Conservation (phyloP, 2,329 filamentous ascomycete genomes). For the Orbilia javanica region DNA sequence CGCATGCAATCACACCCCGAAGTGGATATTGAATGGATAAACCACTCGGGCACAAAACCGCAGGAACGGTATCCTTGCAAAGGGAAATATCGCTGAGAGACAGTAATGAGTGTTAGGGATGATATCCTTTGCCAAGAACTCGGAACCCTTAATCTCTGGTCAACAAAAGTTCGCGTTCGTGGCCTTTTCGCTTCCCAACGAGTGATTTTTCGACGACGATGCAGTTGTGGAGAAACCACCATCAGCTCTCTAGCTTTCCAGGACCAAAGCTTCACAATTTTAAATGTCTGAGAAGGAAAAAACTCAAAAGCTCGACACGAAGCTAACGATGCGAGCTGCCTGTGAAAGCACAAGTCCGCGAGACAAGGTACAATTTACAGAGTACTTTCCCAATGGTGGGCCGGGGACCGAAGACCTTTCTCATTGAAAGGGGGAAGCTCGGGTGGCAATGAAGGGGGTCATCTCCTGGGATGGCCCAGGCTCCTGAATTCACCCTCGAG, state of each 20-base stretch:
- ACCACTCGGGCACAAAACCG: slow-evolving; percentile 52
- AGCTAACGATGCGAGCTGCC: slow-evolving; percentile 41
- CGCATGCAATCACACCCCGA: slow-evolving; percentile 36
- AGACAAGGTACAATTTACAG: slow-evolving; percentile 28
- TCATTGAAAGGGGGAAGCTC: slow-evolving; percentile 51
- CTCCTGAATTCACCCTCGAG: slow-evolving; percentile 22
- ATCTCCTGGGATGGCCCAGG: slow-evolving; percentile 43
- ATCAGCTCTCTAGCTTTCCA: slow-evolving; percentile 20
- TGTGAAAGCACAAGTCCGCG: slow-evolving; percentile 31
- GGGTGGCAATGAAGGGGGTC: slow-evolving; percentile 44
- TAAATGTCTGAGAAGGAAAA: slow-evolving; percentile 51
- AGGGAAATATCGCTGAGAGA: slow-evolving; percentile 14
- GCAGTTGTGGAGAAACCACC: slow-evolving; percentile 18
- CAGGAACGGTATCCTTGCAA: slow-evolving; percentile 23
- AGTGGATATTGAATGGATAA: slow-evolving; percentile 21
- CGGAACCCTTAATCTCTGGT: slow-evolving; percentile 37
- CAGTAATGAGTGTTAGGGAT: slow-evolving; percentile 28
- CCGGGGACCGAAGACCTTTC: slow-evolving; percentile 49
- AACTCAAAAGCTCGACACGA: slow-evolving; percentile 34
- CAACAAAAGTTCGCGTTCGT: slow-evolving; percentile 50
- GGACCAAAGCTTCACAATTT: slow-evolving; percentile 33
- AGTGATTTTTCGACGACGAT: slow-evolving; percentile 35
- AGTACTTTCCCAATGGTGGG: slow-evolving; percentile 22
- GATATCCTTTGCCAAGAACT: slow-evolving; percentile 33
- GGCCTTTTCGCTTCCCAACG: slow-evolving; percentile 40